Base-by-base conservation (phyloP, 2,329 filamentous ascomycete species). In the Microthyrium microscopicum region DNA sequence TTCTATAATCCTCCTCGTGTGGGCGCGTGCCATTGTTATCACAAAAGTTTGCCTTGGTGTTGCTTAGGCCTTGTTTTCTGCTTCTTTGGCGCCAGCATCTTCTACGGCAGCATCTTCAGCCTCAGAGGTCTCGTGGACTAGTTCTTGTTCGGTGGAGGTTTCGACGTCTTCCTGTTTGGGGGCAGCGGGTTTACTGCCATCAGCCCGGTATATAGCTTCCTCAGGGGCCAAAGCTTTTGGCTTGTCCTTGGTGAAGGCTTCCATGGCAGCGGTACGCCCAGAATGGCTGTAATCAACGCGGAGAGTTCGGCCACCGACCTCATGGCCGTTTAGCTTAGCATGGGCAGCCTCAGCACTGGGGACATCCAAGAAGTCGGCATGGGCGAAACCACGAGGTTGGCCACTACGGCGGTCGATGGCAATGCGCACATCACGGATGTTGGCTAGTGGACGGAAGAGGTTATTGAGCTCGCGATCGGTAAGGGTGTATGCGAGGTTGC, bases 401-500 rank as follows among this genome's bases (percentile, higher is more conserved):
- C 83, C 83, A 5, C 79, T 84, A 42, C 73, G 66, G 45, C 79
- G 70, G 56, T 92, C 82, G 45, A 89, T 77, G 33, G 83, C 78
- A 36, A 92, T 76, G 39, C 84, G 73, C 30, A 92, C 73, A 46
- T 85, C 79, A 34, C 66, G 57, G 30, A 87, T 66, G 51, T 80
- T 77, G 31, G 66, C 60, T 39, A 91, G 62, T 17, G 71, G 66
- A 37, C 66, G 61, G 66, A 92, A 87, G 18, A 91, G 56, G 34
- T 73, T 65, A 56, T 85, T 84, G 34, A 93, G 62, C 47, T 92
- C 83, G 34, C 70, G 69, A 49, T 92, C 83, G 6, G 77, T 79
- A 60, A 85, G 77, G 57, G 91, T 79, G 50, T 79, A 89, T 8
- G 80, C 74, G 56, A 93, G 72, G 60, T 89, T 89, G 43, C 83